Conservation (phyloP, 129 eudicot genomes). For the Chrysanthemum makinoi region DNA sequence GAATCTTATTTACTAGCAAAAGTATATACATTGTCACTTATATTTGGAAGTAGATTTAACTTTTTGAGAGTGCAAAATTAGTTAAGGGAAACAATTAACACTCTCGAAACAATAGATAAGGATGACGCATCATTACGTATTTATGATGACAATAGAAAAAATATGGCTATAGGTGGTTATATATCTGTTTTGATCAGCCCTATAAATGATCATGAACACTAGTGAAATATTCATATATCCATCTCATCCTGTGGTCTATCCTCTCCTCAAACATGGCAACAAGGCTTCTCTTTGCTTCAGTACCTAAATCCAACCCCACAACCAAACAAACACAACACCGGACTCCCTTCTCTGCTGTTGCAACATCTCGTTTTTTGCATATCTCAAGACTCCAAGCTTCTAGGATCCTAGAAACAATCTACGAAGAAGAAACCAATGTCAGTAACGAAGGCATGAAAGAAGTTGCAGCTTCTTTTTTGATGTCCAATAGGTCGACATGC, state of each 20-base stretch:
- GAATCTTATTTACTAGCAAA: not conserved
- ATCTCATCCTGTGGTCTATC: not conserved
- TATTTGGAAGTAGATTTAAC: not conserved
- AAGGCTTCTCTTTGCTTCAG: conserved; percentile 26
- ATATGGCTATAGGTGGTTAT: not conserved
- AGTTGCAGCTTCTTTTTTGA: conserved; percentile 24
- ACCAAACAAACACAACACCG: conserved; percentile 23
- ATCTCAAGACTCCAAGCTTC: conserved; percentile 19
- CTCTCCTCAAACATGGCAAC: conserved; percentile 26
- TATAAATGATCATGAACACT: conserved; percentile 2
- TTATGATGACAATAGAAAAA: not conserved
- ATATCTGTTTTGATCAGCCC: too few relatives aligned
- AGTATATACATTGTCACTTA: not conserved
- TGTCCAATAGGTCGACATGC: conserved; percentile 21
- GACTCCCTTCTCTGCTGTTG: conserved; percentile 34
- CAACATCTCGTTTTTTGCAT: conserved; percentile 3
- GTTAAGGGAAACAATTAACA: not conserved
- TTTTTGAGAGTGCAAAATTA: not conserved
- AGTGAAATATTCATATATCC: conserved; percentile 16
- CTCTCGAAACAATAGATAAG: not conserved
- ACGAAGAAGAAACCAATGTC: conserved; percentile 15
- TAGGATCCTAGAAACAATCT: conserved; percentile 20
- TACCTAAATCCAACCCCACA: conserved; percentile 21
- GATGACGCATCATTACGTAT: not conserved
- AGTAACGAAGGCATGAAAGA: conserved; percentile 7